These are phyloP conservation scores for Chimonanthus praecox DNA, from an alignment of 164 flowering plant species.

Conservation along the genomic window DNA sequence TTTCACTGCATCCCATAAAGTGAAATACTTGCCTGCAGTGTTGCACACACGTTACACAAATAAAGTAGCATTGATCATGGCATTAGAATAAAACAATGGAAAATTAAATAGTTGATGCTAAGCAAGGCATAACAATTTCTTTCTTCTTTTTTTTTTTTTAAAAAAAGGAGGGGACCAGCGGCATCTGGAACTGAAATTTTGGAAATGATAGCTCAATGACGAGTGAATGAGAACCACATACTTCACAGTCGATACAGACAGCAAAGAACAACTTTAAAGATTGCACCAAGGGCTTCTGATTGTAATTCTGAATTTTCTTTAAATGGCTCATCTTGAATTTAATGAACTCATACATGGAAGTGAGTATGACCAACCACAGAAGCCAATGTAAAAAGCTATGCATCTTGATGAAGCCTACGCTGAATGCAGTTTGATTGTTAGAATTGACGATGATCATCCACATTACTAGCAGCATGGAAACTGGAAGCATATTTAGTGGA, in stretches of 20 bases:
- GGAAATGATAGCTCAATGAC: neutral
- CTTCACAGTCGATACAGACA: neutral
- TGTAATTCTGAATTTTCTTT: too few relatives aligned
- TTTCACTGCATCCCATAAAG: constrained; percentile 62
- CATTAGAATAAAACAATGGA: neutral
- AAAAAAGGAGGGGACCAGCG: neutral
- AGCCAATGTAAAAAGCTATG: neutral
- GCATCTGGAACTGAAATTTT: neutral
- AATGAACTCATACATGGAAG: neutral
- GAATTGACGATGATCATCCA: neutral
- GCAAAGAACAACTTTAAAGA: neutral
- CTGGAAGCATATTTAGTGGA: too few relatives aligned
- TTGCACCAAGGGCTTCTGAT: too few relatives aligned
- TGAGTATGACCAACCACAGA: neutral
- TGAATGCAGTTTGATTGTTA: neutral
- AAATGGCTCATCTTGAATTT: too few relatives aligned
- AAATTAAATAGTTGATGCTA: neutral
- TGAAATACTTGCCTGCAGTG: constrained; percentile 65
- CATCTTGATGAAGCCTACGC: neutral
- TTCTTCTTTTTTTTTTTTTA: too few relatives aligned
- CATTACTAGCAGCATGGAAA: neutral
- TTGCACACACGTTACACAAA: neutral
- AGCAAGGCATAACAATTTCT: neutral
- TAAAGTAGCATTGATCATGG: too few relatives aligned
- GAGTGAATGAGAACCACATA: neutral